A percentile compares a stretch with the other conserved stretches of the same genome.
Conservation (phyloP, 352 stramenopile genomes). For the Phytophthora nicotianae region DNA sequence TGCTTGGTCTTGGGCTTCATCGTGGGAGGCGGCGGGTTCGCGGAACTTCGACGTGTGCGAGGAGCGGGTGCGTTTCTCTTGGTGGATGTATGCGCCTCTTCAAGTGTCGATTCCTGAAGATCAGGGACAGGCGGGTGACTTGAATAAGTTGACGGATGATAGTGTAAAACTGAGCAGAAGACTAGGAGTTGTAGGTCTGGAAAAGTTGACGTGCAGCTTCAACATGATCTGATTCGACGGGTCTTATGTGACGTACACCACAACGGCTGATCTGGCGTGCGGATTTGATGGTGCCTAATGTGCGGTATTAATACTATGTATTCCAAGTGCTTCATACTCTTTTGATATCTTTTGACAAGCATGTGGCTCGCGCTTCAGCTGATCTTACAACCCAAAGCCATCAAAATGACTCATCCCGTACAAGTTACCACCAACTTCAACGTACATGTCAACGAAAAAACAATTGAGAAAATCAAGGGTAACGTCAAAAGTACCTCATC, state of each 20-base stretch:
- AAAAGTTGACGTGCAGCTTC: slow-evolving; percentile 16
- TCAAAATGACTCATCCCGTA: too few relatives aligned
- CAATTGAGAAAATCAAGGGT: too few relatives aligned
- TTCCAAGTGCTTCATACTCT: too few relatives aligned
- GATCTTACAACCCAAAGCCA: too few relatives aligned
- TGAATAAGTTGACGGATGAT: slow-evolving; percentile 17
- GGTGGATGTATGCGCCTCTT: slow-evolving; percentile 20
- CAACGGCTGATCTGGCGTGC: not conserved
- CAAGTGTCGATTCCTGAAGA: slow-evolving; percentile 25
- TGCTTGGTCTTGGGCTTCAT: slow-evolving; percentile 24
- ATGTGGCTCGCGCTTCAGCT: too few relatives aligned
- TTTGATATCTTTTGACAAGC: too few relatives aligned
- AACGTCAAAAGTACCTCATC: too few relatives aligned
- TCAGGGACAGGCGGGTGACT: slow-evolving; percentile 5
- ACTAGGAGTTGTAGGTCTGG: not conserved
- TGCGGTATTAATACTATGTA: too few relatives aligned
- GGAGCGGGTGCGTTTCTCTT: slow-evolving; percentile 11
- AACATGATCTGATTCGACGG: slow-evolving; percentile 15
- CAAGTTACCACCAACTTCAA: too few relatives aligned
- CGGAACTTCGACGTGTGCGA: slow-evolving; percentile 2
- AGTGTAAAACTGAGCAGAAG: not conserved
- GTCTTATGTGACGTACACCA: not conserved
- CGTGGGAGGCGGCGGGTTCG: not conserved
- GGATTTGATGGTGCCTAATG: not conserved
- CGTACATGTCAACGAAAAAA: too few relatives aligned